These are phyloP conservation scores for Ascoidea tarda DNA, from an alignment of 805 yeast genomes.

Conservation along the genomic window DNA sequence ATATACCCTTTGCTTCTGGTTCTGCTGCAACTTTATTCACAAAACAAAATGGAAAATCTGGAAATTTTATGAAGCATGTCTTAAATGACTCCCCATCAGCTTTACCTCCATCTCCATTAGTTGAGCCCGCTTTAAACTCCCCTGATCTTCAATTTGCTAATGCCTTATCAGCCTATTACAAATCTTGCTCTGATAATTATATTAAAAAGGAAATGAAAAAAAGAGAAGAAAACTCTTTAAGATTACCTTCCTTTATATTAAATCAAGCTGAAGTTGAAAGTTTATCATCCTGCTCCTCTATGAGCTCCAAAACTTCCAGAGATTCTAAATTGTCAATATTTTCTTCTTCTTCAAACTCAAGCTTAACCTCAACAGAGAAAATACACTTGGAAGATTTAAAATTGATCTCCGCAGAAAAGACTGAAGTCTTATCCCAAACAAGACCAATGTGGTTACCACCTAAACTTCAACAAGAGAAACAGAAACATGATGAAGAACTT, in stretches of 20 bases:
- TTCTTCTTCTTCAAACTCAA: neutral
- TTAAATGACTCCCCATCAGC: slow-evolving; percentile 5
- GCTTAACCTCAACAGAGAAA: neutral
- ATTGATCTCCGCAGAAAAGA: slow-evolving; percentile 47
- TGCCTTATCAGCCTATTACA: slow-evolving; percentile 6
- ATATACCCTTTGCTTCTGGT: slow-evolving; percentile 11
- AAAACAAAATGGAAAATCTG: neutral
- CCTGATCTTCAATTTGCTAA: slow-evolving; percentile 8
- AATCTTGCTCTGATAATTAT: slow-evolving; percentile 7
- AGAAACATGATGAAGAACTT: slow-evolving; percentile 43
- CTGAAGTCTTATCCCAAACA: slow-evolving; percentile 38
- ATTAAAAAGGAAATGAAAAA: slow-evolving; percentile 7
- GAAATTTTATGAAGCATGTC: neutral
- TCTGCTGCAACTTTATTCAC: slow-evolving; percentile 1
- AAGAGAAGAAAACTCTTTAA: slow-evolving; percentile 6
- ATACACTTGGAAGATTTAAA: slow-evolving; percentile 36
- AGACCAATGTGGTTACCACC: slow-evolving; percentile 68
- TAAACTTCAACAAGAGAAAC: slow-evolving; percentile 35
- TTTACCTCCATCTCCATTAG: slow-evolving; percentile 9
- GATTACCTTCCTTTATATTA: slow-evolving; percentile 8
- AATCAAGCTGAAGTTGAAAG: slow-evolving; percentile 6
- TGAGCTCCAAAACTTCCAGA: slow-evolving; percentile 3
- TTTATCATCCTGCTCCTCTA: neutral
- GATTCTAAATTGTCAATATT: slow-evolving; percentile 1
- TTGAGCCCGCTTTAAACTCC: slow-evolving; percentile 1